These are phyloP conservation scores for Pleurotus salmoneostramineus DNA, from an alignment of 768 basidiomycete species.

Conservation along the genomic window DNA sequence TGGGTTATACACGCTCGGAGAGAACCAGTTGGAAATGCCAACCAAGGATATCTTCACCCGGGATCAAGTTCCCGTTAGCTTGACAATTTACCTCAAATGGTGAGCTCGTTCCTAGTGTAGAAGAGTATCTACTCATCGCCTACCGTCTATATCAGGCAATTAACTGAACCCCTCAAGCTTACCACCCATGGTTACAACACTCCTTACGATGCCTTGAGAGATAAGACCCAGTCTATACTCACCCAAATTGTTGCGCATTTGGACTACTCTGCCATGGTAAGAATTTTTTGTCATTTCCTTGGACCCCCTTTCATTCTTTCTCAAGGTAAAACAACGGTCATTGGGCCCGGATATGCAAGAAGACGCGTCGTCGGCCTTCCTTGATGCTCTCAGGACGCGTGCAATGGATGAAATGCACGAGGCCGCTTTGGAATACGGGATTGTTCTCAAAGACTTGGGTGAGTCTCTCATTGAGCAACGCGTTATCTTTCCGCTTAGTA, in stretches of 20 bases:
- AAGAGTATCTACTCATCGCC: neutral
- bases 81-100: slow-evolving; percentile 83
- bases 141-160: slow-evolving; percentile 25
- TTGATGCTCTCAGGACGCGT: slow-evolving; percentile 76
- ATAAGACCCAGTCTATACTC: slow-evolving; percentile 84
- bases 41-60: slow-evolving; percentile 87
- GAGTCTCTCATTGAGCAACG: slow-evolving; percentile 12
- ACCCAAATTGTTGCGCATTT: slow-evolving; percentile 85
- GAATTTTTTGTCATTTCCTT: slow-evolving; percentile 6
- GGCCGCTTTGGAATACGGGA: slow-evolving; percentile 82
- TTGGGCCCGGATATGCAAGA: slow-evolving; percentile 76
- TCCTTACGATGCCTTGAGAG: slow-evolving; percentile 72
- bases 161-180: slow-evolving; percentile 52
- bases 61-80: slow-evolving; percentile 81
- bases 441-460: slow-evolving; percentile 78
- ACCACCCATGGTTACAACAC: slow-evolving; percentile 83
- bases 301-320: slow-evolving; percentile 3
- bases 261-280: slow-evolving; percentile 43
- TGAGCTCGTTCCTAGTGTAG: neutral
- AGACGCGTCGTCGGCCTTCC: slow-evolving; percentile 71
- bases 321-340: slow-evolving; percentile 70
- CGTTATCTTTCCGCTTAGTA: neutral
- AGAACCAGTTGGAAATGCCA: slow-evolving; percentile 84
- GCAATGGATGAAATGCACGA: slow-evolving; percentile 87
- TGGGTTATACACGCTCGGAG: slow-evolving; percentile 75